Base-by-base conservation (phyloP, 176 grass and related monocot species). In the Eleusine indica region DNA sequence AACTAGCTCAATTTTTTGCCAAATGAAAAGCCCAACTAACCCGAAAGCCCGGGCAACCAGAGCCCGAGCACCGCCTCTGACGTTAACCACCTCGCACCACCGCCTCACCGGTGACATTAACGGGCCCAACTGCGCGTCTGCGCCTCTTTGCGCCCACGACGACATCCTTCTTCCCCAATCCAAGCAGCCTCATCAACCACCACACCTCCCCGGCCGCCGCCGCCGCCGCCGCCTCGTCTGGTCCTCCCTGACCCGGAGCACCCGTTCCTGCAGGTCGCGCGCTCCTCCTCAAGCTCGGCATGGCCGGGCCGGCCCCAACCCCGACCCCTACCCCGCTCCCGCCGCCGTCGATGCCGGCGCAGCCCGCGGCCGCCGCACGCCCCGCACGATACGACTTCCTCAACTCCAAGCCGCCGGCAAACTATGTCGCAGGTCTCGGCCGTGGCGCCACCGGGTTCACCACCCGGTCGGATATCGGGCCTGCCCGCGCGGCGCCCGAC, bases 371-470 rank as follows among this genome's bases (percentile, higher is more conserved):
- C 1, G 80, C 85, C 30, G 19, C 89, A 0, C 90, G 80, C 6
- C 87, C 94, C 13, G 76, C 78, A 68, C 86, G 88, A 47, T 92
- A 97, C 70, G 94, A 94, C 1, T 97, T 97, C 83, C 90, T 94
- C 83, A 94, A 92, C 86, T 94, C 94, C 14, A 97, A 92, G 66
- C 94, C 94, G 42, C 94, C 94, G 40, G 53, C 92, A 6, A 94
- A 94, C 77, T 97, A 97, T 35, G 94, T 97, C 48, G 92, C 92
- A 0, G 94, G 94, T 21, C 92, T 97, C 37, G 94, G 94, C 68
- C 94, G 92, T 83, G 94, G 94, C 65, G 94, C 94, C 70, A 97
- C 94, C n/a, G 94, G 94, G 7, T 97, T 94, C 88, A 97, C 94
- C 69, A 97, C 94, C 13, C 86, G 94, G 53, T 94, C 94, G 6